Evolutionary conservation across 106 monocot species (phyloP).

Genomic region (Xerophyta viscosa): DNA sequence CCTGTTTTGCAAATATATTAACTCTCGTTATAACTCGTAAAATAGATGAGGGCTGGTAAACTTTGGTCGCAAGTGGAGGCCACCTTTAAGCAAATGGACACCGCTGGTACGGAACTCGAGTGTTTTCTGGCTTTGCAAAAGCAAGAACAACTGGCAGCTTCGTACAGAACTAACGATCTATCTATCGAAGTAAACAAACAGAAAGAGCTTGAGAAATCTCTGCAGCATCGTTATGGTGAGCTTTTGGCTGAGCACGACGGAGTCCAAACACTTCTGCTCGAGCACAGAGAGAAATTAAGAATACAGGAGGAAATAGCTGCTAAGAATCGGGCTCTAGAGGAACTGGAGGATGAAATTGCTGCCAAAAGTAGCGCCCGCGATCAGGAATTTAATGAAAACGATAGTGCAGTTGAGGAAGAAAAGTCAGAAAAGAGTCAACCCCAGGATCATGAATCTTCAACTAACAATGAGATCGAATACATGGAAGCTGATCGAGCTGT

Average conservation of each 20-base stretch:
- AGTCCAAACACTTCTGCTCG: constrained; percentile 42
- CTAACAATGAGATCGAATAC: too few relatives aligned
- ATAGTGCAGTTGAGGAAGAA: constrained; percentile 7
- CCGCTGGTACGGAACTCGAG: constrained; percentile 72
- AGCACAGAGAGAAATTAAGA: constrained; percentile 32
- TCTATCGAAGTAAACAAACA: constrained; percentile 73
- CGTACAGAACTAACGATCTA: constrained; percentile 50
- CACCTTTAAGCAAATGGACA: constrained; percentile 83
- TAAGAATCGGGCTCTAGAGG: constrained; percentile 21
- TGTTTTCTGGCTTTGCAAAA: constrained; percentile 72
- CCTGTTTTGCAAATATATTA: too few relatives aligned
- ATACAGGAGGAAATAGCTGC: constrained; percentile 60
- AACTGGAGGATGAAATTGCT: constrained; percentile 22
- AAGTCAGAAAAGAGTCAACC: too few relatives aligned
- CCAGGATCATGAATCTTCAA: too few relatives aligned
- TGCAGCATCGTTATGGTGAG: constrained; percentile 67
- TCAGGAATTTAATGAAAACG: constrained; percentile 22
- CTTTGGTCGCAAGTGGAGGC: constrained; percentile 72
- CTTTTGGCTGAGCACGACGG: constrained; percentile 45
- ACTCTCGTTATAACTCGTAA: too few relatives aligned
- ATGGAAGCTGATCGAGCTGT: too few relatives aligned
- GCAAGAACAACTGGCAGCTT: constrained; percentile 73
- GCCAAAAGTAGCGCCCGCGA: constrained; percentile 5
- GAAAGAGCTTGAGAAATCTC: constrained; percentile 47
- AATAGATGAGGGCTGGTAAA: constrained; percentile 71